These are phyloP conservation scores for Starmera dryadoides DNA, from an alignment of 805 yeast species.

Conservation along the genomic window DNA sequence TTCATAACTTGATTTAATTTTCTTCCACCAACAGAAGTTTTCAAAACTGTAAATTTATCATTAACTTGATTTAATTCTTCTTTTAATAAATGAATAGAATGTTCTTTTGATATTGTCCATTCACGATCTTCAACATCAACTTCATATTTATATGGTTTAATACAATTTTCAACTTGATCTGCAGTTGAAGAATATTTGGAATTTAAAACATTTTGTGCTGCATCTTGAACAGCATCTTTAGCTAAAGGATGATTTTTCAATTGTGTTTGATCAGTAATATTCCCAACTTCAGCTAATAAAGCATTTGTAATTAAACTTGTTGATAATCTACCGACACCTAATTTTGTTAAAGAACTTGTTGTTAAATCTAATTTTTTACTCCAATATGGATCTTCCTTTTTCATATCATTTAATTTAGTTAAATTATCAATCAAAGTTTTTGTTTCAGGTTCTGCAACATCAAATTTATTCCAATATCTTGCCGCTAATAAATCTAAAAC, in stretches of 20 bases:
- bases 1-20: slow-evolving; percentile 79
- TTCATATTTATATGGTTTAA: slow-evolving; percentile 95
- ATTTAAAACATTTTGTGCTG: slow-evolving; percentile 73
- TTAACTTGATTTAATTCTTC: slow-evolving; percentile 87
- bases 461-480: slow-evolving; percentile 78
- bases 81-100: slow-evolving; percentile 60
- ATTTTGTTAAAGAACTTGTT: slow-evolving; percentile 76
- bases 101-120: slow-evolving; percentile 79
- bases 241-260: slow-evolving; percentile 84
- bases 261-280: slow-evolving; percentile 66
- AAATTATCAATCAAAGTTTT: slow-evolving; percentile 33
- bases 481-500: slow-evolving; percentile 83
- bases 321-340: slow-evolving; percentile 89
- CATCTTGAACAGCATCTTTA: slow-evolving; percentile 70
- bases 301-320: slow-evolving; percentile 80
- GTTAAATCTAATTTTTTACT: slow-evolving; percentile 78
- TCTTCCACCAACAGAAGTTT: slow-evolving; percentile 71
- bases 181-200: slow-evolving; percentile 85
- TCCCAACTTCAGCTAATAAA: slow-evolving; percentile 67
- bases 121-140: slow-evolving; percentile 94
- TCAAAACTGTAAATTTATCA: slow-evolving; percentile 48
- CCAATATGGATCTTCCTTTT: slow-evolving; percentile 77
- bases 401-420: slow-evolving; percentile 46
- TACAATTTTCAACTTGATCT: slow-evolving; percentile 97
- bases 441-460: slow-evolving; percentile 9